A percentile compares a stretch with the other conserved stretches of the same genome.
These are phyloP conservation scores for Alnus rubra DNA, from an alignment of 306 rosid species.

Conservation along the genomic window DNA sequence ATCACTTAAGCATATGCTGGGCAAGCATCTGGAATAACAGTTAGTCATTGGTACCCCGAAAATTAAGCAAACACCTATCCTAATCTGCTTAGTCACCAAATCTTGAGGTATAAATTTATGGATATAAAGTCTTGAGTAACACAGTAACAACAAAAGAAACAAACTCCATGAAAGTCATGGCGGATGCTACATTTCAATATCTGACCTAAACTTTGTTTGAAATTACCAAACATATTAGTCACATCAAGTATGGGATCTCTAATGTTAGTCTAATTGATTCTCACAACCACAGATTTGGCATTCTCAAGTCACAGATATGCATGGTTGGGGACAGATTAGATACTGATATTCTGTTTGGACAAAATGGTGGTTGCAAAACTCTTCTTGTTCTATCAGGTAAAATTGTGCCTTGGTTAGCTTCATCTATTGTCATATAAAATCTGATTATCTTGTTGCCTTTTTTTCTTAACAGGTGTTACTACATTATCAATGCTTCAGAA, in stretches of 20 bases:
- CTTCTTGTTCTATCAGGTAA: conserved; percentile 87
- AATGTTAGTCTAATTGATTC: background rate
- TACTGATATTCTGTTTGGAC: conserved; percentile 94
- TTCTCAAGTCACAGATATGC: conserved; percentile 85
- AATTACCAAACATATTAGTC: background rate
- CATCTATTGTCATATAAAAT: background rate
- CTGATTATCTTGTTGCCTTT: background rate
- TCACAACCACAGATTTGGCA: conserved; percentile 70
- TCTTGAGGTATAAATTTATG: background rate
- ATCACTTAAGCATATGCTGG: background rate
- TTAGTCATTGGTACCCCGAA: background rate
- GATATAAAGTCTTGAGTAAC: background rate
- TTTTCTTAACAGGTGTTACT: conserved; percentile 57
- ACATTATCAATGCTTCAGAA: conserved; percentile 64
- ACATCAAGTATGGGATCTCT: background rate
- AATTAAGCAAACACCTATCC: background rate
- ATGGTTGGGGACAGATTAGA: conserved; percentile 99
- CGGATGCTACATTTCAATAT: background rate
- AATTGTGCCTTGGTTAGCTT: background rate
- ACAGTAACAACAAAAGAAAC: background rate
- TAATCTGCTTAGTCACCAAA: background rate
- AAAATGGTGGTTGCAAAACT: conserved; percentile 97
- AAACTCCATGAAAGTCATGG: background rate
- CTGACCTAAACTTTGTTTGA: background rate
- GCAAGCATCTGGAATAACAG: background rate